A percentile compares a stretch with the other conserved stretches of the same genome.
Evolutionary conservation across 1,284 basidiomycete genomes (phyloP).

Genomic region (Kwoniella shivajii): DNA sequence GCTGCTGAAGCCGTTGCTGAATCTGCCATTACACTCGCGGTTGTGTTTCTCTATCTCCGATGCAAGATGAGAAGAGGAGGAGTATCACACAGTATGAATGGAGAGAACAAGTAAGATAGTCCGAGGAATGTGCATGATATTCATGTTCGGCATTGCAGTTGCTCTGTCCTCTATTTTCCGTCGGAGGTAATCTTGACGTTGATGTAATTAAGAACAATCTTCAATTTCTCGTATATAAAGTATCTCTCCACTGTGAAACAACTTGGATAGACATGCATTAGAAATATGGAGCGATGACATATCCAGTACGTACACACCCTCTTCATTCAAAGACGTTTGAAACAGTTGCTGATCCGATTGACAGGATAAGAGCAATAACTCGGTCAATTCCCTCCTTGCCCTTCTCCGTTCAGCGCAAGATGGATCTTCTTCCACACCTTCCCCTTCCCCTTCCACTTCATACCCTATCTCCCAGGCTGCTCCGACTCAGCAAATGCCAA

Average conservation of each 20-base stretch:
- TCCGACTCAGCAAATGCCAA: not conserved
- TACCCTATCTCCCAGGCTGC: not conserved
- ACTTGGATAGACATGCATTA: no score
- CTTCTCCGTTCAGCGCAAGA: conserved; percentile 43
- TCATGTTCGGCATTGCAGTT: no score
- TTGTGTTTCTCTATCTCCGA: not conserved
- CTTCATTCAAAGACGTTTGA: not conserved
- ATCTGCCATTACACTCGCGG: conserved; percentile 13
- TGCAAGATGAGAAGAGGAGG: not conserved
- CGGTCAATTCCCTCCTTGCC: conserved; percentile 42
- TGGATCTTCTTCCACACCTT: conserved; percentile 1
- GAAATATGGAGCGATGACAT: conserved; percentile 3
- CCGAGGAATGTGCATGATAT: no score
- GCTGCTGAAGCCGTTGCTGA: conserved; percentile 9
- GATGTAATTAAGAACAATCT: no score
- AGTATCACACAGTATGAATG: no score
- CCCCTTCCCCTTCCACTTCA: not conserved
- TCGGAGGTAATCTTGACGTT: not conserved
- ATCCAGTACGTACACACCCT: conserved; percentile 4
- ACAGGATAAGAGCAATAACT: conserved; percentile 25
- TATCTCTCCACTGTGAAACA: not conserved
- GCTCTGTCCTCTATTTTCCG: no score
- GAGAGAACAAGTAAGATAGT: no score
- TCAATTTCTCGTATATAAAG: not conserved
- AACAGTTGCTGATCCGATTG: no score